phyloP scores from a whole-genome alignment of 352 stramenopile species.

The Pythium rhizo-oryzae region DNA sequence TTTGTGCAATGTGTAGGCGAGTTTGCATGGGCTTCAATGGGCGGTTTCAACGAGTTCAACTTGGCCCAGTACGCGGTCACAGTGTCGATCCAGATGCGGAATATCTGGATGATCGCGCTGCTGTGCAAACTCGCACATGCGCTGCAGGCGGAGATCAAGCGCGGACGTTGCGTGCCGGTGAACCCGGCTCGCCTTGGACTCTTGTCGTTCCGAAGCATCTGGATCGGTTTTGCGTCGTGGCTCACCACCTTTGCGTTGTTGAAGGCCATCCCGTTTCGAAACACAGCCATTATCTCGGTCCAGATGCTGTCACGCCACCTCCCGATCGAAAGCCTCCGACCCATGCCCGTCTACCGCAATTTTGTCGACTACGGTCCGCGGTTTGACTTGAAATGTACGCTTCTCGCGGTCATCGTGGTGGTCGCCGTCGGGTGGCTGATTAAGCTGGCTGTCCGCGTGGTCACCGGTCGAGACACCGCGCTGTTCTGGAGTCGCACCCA shows the following conservation, averaged over 20 bases:
- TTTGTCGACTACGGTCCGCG: slow-evolving; percentile 5
- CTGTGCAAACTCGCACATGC: slow-evolving; percentile 21
- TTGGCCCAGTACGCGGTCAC: slow-evolving; percentile 11
- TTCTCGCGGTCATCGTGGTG: background rate
- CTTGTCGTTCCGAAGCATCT: slow-evolving; percentile 12
- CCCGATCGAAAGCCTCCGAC: background rate
- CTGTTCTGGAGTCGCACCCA: slow-evolving; percentile 16
- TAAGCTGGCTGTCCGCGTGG: background rate
- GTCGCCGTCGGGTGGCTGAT: background rate
- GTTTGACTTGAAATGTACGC: slow-evolving; percentile 17
- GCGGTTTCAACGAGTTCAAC: slow-evolving; percentile 19
- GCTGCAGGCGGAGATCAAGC: background rate
- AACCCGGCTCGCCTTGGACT: slow-evolving; percentile 8
- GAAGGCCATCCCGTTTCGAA: slow-evolving; percentile 15
- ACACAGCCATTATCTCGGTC: slow-evolving; percentile 20
- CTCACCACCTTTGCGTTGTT: slow-evolving; percentile 24
- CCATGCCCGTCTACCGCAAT: background rate
- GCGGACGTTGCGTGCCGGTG: background rate
- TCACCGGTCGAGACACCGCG: slow-evolving; percentile 1
- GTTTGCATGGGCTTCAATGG: slow-evolving; percentile 15
- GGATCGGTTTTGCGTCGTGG: slow-evolving; percentile 16
- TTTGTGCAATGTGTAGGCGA: slow-evolving; percentile 24
- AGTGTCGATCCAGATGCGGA: slow-evolving; percentile 33
- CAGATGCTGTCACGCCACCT: slow-evolving; percentile 9
- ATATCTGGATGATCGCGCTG: slow-evolving; percentile 33